Evolutionary conservation across 2,329 filamentous ascomycete genomes (phyloP).

Genomic region (Dactylellina drechsleri): DNA sequence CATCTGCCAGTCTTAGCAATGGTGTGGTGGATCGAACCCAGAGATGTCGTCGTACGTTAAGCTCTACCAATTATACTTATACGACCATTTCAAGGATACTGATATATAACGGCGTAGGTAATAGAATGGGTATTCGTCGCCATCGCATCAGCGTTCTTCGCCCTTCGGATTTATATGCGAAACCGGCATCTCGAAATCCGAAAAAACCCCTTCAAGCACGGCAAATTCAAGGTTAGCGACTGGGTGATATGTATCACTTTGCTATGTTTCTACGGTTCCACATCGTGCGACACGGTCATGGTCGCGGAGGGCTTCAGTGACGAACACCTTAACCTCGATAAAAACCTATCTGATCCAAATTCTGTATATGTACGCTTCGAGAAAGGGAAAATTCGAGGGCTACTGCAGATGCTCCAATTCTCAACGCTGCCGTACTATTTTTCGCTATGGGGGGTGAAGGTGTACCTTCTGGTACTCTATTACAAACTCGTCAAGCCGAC

Average conservation of each 20-base stretch:
- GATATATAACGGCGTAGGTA: not conserved
- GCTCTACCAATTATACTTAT: no score
- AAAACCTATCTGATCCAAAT: not conserved
- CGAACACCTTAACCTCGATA: slow-evolving; percentile 11
- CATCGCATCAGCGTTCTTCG: slow-evolving; percentile 22
- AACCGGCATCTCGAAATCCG: slow-evolving; percentile 1
- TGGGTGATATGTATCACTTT: slow-evolving; percentile 28
- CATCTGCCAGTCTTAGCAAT: no score
- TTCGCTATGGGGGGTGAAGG: slow-evolving; percentile 29
- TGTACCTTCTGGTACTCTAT: slow-evolving; percentile 23
- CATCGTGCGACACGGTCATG: slow-evolving; percentile 27
- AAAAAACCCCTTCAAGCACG: not conserved
- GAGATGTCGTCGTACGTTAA: no score
- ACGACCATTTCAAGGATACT: not conserved
- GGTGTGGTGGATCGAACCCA: no score
- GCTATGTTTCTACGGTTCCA: slow-evolving; percentile 21
- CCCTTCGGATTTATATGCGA: slow-evolving; percentile 27
- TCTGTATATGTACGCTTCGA: slow-evolving; percentile 18
- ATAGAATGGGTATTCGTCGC: slow-evolving; percentile 20
- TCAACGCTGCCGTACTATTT: slow-evolving; percentile 31
- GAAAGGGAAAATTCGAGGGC: not conserved
- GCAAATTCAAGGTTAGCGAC: slow-evolving; percentile 14
- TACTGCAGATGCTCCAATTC: slow-evolving; percentile 29
- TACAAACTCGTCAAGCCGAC: slow-evolving; percentile 22
- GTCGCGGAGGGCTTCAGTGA: slow-evolving; percentile 17